phyloP scores from a whole-genome alignment of 768 basidiomycete species.

The Suillus subalutaceus region DNA sequence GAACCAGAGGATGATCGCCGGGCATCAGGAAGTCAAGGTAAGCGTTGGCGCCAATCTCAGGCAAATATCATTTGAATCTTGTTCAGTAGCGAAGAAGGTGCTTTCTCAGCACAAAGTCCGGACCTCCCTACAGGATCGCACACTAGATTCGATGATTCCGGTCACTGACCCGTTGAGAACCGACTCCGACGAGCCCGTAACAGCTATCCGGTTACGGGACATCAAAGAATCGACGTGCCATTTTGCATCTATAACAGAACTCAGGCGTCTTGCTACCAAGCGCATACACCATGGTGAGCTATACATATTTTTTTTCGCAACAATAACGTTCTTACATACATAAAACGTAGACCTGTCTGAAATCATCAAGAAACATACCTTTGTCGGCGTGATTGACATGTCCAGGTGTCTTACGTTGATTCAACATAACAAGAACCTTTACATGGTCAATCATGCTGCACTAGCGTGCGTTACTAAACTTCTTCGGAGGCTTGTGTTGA shows the following conservation, averaged over 20 bases:
- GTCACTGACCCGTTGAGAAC: constrained; percentile 57
- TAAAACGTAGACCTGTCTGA: constrained; percentile 68
- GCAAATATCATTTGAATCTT: not conserved
- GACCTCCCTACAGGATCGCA: constrained; percentile 84
- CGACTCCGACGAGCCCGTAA: constrained; percentile 25
- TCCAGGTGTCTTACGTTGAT: constrained; percentile 75
- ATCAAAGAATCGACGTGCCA: constrained; percentile 78
- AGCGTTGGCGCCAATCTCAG: constrained; percentile 6
- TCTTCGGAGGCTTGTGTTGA: not conserved
- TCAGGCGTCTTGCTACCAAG: constrained; percentile 63
- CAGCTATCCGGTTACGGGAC: constrained; percentile 42
- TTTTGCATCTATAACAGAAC: constrained; percentile 69
- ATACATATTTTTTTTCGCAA: not conserved
- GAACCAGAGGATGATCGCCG: constrained; percentile 32
- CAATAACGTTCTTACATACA: not conserved
- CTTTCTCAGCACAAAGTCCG: constrained; percentile 81
- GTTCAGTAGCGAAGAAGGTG: constrained; percentile 44
- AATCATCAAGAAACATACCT: constrained; percentile 84
- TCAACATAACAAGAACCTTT: constrained; percentile 87
- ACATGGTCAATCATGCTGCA: constrained; percentile 83
- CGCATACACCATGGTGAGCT: constrained; percentile 70
- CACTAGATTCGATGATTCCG: constrained; percentile 94
- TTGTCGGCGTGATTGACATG: constrained; percentile 89
- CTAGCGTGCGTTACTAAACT: constrained; percentile 64
- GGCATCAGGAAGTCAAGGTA: constrained; percentile 29